Base-by-base conservation (phyloP, 768 basidiomycete genomes). In the Leucogyrophana mollusca region DNA sequence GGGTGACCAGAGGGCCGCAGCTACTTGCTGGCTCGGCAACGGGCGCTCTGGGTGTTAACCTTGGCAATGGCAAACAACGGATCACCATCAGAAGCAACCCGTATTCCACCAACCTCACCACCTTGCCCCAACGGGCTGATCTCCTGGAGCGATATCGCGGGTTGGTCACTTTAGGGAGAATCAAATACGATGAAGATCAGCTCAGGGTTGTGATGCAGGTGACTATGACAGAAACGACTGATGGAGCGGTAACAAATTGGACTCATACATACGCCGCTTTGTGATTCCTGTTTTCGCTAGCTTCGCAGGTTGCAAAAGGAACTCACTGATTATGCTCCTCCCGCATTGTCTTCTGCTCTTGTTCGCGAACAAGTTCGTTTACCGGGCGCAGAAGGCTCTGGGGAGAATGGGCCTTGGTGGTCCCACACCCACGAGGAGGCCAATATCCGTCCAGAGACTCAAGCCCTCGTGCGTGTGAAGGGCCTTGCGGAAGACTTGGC, bases 141-240 rank as follows among this genome's bases (percentile, higher is more conserved):
- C 60, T 79, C 4, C 58, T 82, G 4, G 71, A 78, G 39, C 64
- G 67, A 25, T 82, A 82, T 56, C 67, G 71, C 6, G 67, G 67
- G 2, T 55, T 78, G 17, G 73, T 79, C 1, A 66, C 73, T 0
- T 63, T 71, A 13, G 78, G 79, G 1, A 57, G 67, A 43, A 66
- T 81, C 36, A 52, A 69, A 50, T 72, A 73, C 57, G 76, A 83
- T 49, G 73, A 74, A 35, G 76, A 79, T 40, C 80, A 82, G 53
- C 66, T 82, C 27, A 57, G 79, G 17, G 73, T 70, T 9, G 62
- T 80, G 14, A 76, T 78, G 64, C 69, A 76, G 69, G 81, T 78
- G 44, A 20, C 45, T 37, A 21, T 37, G 23, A 8, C n/a, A n/a
- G n/a, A n/a, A n/a, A n/a, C 13, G 35, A 35, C 18, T 30, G 5